These are phyloP conservation scores for Entomortierella chlamydospora DNA, from an alignment of 192 early-diverging fungal genomes.

Conservation along the genomic window DNA sequence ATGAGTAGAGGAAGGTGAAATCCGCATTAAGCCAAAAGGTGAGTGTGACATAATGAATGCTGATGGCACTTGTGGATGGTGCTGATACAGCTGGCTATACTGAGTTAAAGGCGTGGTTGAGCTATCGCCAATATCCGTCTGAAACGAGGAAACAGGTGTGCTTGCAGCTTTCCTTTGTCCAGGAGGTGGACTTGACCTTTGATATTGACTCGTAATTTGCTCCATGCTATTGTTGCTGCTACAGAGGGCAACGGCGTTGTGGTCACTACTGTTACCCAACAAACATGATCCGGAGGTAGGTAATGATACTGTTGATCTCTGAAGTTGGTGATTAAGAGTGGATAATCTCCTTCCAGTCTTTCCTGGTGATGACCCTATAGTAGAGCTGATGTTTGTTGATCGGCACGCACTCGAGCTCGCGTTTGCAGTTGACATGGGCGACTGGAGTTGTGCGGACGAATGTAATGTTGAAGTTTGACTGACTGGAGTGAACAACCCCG, in stretches of 20 bases:
- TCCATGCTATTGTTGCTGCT: neutral
- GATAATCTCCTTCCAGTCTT: neutral
- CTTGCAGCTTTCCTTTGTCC: neutral
- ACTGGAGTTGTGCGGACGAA: neutral
- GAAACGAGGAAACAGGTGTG: neutral
- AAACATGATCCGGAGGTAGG: neutral
- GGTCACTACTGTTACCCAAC: neutral
- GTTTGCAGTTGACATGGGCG: neutral
- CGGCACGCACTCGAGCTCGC: neutral
- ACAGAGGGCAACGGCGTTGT: no score
- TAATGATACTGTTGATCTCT: constrained; percentile 3
- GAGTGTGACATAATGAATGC: neutral
- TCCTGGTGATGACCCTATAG: neutral
- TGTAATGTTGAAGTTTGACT: neutral
- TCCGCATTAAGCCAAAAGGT: no score
- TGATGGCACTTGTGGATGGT: neutral
- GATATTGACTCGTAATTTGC: neutral
- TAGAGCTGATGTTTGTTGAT: constrained; percentile 10
- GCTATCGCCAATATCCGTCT: neutral
- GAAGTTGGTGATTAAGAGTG: constrained; percentile 6
- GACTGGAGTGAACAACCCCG: neutral
- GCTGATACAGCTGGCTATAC: neutral
- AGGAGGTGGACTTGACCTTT: neutral
- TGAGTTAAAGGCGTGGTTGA: neutral
- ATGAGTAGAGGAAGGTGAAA: neutral